A percentile compares a stretch with the other conserved stretches of the same genome.
Evolutionary conservation across 352 stramenopile species (phyloP).

Genomic region (Pythium oligandrum): DNA sequence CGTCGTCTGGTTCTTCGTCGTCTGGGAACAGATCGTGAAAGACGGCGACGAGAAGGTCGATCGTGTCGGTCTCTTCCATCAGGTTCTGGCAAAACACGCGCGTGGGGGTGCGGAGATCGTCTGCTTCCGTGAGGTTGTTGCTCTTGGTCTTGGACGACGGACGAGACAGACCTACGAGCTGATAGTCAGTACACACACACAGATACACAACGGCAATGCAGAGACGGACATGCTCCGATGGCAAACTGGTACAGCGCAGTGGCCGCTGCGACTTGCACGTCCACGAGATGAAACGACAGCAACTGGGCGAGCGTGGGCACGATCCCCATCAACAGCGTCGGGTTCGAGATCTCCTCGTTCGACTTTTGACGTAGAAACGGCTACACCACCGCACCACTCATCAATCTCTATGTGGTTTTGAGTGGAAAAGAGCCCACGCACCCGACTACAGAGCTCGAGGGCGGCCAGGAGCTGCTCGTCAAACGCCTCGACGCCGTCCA

Average conservation of each 20-base stretch:
- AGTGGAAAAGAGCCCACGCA: slow-evolving; percentile 15
- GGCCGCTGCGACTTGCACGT: slow-evolving; percentile 57
- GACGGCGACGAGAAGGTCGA: slow-evolving; percentile 52
- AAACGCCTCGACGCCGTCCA: slow-evolving; percentile 40
- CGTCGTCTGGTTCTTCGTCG: slow-evolving; percentile 21
- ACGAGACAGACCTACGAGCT: slow-evolving; percentile 30
- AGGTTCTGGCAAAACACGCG: slow-evolving; percentile 63
- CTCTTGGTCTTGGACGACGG: slow-evolving; percentile 16
- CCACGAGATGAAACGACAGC: slow-evolving; percentile 46
- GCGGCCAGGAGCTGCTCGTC: slow-evolving; percentile 32
- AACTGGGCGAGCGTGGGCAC: slow-evolving; percentile 52
- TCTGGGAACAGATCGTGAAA: slow-evolving; percentile 73
- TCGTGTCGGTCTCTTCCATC: slow-evolving; percentile 54
- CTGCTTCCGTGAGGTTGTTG: slow-evolving; percentile 23
- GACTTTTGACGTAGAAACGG: slow-evolving; percentile 66
- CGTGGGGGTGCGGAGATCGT: slow-evolving; percentile 58
- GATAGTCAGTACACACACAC: not conserved
- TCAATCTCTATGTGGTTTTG: not conserved
- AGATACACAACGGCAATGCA: not conserved
- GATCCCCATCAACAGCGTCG: slow-evolving; percentile 38
- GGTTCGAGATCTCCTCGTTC: slow-evolving; percentile 75
- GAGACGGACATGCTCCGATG: slow-evolving; percentile 48
- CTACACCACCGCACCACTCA: slow-evolving; percentile 20
- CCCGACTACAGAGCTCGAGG: slow-evolving; percentile 34
- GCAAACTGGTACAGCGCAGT: slow-evolving; percentile 57